These are phyloP conservation scores for Sclerotinia trifoliorum DNA, from an alignment of 2,329 filamentous ascomycete genomes.

Conservation along the genomic window DNA sequence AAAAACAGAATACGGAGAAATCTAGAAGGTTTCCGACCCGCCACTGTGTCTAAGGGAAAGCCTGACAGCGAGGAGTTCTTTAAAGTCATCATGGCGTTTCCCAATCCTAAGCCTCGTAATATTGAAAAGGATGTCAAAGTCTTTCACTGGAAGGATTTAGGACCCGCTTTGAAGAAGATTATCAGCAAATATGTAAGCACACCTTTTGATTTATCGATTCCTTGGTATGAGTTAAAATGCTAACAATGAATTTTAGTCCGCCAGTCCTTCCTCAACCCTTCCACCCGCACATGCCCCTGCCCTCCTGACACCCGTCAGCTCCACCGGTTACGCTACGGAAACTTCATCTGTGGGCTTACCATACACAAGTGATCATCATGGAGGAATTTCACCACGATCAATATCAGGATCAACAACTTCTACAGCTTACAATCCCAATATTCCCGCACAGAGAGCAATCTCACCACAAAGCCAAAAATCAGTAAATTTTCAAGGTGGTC, in stretches of 20 bases:
- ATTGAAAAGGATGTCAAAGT: conserved; percentile 99
- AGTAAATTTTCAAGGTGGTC: conserved; percentile 32
- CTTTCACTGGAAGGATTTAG: conserved; percentile 91
- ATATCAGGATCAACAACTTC: conserved; percentile 37
- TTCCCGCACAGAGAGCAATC: conserved; percentile 32
- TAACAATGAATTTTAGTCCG: conserved; percentile 35
- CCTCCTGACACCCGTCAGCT: conserved; percentile 39
- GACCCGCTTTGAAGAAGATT: conserved; percentile 90
- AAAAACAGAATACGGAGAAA: conserved; percentile 98
- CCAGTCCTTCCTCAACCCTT: conserved; percentile 39
- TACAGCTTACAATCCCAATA: conserved; percentile 31
- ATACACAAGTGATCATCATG: conserved; percentile 38
- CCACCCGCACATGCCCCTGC: conserved; percentile 32
- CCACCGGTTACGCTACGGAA: conserved; percentile 38
- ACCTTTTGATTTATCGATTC: background rate
- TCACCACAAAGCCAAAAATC: conserved; percentile 37
- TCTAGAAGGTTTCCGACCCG: conserved; percentile 86
- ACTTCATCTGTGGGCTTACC: conserved; percentile 34
- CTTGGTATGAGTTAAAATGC: background rate
- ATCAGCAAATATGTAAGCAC: conserved; percentile 80
- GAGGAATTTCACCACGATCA: conserved; percentile 38
- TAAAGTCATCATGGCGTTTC: conserved; percentile 98
- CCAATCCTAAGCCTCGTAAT: conserved; percentile 90
- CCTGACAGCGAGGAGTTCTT: conserved; percentile 94
- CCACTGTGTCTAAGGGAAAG: conserved; percentile 92